These are phyloP conservation scores for Microbotryomycetes sp. DNA, from an alignment of 1,284 basidiomycete species.

Conservation along the genomic window DNA sequence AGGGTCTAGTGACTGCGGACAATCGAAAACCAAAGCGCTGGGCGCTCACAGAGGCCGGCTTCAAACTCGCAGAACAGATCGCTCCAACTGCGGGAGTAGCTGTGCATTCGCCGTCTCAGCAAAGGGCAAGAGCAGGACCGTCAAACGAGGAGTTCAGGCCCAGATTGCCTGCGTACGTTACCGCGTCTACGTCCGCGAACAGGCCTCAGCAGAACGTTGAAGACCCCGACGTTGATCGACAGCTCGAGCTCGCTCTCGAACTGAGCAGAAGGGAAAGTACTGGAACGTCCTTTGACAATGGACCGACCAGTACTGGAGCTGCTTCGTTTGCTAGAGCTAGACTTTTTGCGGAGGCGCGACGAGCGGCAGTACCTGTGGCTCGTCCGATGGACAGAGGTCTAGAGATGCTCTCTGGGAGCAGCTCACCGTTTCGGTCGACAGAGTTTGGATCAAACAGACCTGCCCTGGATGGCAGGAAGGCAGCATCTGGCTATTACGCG, in stretches of 20 bases:
- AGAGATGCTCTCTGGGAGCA: background rate
- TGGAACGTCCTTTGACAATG: background rate
- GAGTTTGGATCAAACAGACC: background rate
- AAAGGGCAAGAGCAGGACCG: too few species aligned
- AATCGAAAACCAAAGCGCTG: slow-evolving; percentile 10
- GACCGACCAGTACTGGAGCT: too few species aligned
- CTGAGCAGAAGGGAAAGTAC: background rate
- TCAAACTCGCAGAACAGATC: slow-evolving; percentile 20
- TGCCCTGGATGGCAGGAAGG: slow-evolving; percentile 8
- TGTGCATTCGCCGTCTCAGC: slow-evolving; percentile 1
- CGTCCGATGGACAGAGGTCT: background rate
- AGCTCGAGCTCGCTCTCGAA: background rate
- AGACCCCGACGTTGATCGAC: background rate
- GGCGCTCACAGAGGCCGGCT: slow-evolving; percentile 16
- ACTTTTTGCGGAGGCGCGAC: too few species aligned
- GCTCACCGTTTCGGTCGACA: background rate
- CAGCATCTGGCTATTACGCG: slow-evolving; percentile 8
- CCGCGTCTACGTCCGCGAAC: background rate
- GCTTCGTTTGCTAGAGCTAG: too few species aligned
- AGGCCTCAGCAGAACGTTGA: background rate
- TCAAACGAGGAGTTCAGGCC: background rate
- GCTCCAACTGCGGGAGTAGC: slow-evolving; percentile 4
- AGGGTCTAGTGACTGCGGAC: slow-evolving; percentile 13
- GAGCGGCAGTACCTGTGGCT: background rate
- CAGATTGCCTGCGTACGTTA: background rate